These are phyloP conservation scores for Cyberlindnera americana DNA, from an alignment of 805 yeast genomes.

Conservation along the genomic window DNA sequence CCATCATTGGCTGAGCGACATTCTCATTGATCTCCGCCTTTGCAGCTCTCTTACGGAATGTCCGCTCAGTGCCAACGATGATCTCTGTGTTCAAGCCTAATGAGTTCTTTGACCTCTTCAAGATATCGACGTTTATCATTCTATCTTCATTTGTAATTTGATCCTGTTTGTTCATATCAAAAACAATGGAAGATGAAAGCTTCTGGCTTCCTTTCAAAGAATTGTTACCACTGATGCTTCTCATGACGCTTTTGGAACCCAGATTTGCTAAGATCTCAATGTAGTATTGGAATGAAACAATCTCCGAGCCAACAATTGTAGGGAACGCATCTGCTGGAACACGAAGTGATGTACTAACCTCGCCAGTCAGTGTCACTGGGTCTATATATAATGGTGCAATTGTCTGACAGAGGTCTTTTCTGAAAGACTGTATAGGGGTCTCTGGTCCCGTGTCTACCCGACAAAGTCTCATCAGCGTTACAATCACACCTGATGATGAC, in stretches of 20 bases:
- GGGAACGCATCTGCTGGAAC: conserved; percentile 88
- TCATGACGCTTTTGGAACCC: conserved; percentile 51
- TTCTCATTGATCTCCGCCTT: too few relatives aligned
- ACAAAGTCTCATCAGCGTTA: conserved; percentile 78
- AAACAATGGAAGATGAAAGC: conserved; percentile 24
- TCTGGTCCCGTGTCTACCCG: conserved; percentile 61
- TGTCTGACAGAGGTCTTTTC: conserved; percentile 80
- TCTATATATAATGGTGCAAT: conserved; percentile 78
- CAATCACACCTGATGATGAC: conserved; percentile 68
- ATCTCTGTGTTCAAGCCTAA: conserved; percentile 79
- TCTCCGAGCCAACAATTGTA: conserved; percentile 65
- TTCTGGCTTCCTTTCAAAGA: conserved; percentile 24
- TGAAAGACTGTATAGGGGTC: conserved; percentile 48
- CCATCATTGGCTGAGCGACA: too few relatives aligned
- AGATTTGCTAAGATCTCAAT: conserved; percentile 81
- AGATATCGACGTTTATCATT: conserved; percentile 74
- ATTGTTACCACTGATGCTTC: conserved; percentile 17
- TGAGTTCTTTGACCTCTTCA: conserved; percentile 73
- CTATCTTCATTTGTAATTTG: conserved; percentile 26
- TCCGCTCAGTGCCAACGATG: conserved; percentile 72
- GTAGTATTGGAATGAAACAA: conserved; percentile 80
- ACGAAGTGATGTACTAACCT: conserved; percentile 56
- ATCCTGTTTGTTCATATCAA: conserved; percentile 25
- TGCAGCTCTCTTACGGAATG: conserved; percentile 12
- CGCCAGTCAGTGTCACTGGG: conserved; percentile 53